phyloP scores from a whole-genome alignment of 805 yeast genomes.

The Yamadazyma endophytica region DNA sequence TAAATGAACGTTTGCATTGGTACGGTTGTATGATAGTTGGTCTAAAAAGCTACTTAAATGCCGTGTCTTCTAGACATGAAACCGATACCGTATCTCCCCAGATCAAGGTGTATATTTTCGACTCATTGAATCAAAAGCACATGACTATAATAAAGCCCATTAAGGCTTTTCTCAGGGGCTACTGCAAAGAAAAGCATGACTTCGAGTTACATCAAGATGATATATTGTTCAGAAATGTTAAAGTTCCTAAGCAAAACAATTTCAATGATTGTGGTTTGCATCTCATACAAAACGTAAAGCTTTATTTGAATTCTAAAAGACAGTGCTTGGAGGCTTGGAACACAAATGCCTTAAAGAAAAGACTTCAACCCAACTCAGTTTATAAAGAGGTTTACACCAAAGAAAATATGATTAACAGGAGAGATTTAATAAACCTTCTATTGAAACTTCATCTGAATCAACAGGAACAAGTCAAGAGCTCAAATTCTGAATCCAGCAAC shows the following conservation, averaged over 20 bases:
- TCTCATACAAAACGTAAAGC: conserved; percentile 68
- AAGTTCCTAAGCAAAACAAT: conserved; percentile 81
- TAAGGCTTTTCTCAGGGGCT: conserved; percentile 56
- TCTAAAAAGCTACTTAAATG: too few relatives aligned
- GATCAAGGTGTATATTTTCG: conserved; percentile 56
- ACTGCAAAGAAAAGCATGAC: conserved; percentile 62
- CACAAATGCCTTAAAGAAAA: too few relatives aligned
- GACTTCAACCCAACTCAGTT: neutral
- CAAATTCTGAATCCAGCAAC: conserved; percentile 2
- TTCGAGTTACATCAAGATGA: conserved; percentile 42
- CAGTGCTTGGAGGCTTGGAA: conserved; percentile 51
- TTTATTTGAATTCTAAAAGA: conserved; percentile 48
- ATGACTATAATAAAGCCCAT: conserved; percentile 48
- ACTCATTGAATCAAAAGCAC: conserved; percentile 67
- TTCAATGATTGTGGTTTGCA: conserved; percentile 94
- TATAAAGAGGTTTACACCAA: conserved; percentile 12
- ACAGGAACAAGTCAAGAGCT: conserved; percentile 1
- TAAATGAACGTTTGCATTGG: conserved; percentile 85
- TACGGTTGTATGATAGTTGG: conserved; percentile 70
- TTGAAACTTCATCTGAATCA: conserved; percentile 16
- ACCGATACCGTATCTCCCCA: too few relatives aligned
- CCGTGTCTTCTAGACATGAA: too few relatives aligned
- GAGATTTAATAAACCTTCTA: conserved; percentile 19
- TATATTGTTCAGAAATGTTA: conserved; percentile 46
- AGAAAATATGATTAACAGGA: conserved; percentile 27